phyloP scores from a whole-genome alignment of 2,329 filamentous ascomycete genomes.

The Daldinia sp. region DNA sequence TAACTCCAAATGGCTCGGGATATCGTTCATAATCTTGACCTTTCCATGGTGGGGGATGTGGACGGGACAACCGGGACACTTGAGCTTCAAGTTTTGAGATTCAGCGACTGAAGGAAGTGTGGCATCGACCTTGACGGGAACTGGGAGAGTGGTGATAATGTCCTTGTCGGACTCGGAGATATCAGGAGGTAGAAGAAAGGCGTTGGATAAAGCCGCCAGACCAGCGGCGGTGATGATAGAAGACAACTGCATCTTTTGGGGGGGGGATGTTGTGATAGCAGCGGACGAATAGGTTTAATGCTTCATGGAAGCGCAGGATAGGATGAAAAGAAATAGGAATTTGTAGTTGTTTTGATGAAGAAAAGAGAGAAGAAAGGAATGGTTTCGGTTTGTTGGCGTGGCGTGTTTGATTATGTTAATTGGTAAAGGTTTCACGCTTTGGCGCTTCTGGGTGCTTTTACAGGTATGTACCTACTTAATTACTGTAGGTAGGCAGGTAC shows the following conservation, averaged over 20 bases:
- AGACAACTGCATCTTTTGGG: constrained; percentile 46
- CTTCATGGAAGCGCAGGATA: constrained; percentile 32
- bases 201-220: constrained; percentile 48
- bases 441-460: too few species aligned
- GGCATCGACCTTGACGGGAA: constrained; percentile 36
- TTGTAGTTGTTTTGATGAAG: constrained; percentile 29
- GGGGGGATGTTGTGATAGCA: constrained; percentile 1
- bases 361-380: constrained; percentile 25
- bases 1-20: constrained; percentile 59
- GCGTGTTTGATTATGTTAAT: constrained; percentile 21
- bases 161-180: constrained; percentile 40
- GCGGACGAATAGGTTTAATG: constrained; percentile 21
- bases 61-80: constrained; percentile 46
- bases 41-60: constrained; percentile 31
- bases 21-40: constrained; percentile 34
- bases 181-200: constrained; percentile 46
- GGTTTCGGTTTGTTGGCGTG: constrained; percentile 17
- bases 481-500: too few species aligned
- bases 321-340: constrained; percentile 17
- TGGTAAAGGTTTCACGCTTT: constrained; percentile 17
- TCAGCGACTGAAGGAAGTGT: constrained; percentile 31
- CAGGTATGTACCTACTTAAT: too few species aligned
- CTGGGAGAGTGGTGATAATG: constrained; percentile 43
- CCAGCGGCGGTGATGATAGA: constrained; percentile 47
- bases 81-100: constrained; percentile 40